Conservation (phyloP, 1,284 basidiomycete species). For the Apiotrichum siamense region DNA sequence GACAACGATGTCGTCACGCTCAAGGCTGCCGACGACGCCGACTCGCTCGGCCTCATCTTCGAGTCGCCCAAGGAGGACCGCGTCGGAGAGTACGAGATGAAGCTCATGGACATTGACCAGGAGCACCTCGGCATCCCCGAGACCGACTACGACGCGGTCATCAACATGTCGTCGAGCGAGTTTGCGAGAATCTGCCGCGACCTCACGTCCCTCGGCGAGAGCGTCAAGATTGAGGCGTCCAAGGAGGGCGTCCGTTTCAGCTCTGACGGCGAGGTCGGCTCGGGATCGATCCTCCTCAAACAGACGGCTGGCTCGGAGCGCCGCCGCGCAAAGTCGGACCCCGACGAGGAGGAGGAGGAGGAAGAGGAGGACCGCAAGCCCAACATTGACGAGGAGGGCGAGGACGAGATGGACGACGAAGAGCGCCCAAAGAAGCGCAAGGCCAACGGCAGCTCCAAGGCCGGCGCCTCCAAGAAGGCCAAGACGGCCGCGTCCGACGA, state of each 20-base stretch:
- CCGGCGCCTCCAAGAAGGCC: constrained; percentile 58
- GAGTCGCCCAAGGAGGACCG: constrained; percentile 88
- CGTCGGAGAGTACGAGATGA: constrained; percentile 97
- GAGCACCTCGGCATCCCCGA: constrained; percentile 97
- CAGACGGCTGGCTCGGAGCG: constrained; percentile 53
- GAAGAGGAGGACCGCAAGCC: constrained; percentile 50
- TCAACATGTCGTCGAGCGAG: constrained; percentile 80
- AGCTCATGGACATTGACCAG: constrained; percentile 98
- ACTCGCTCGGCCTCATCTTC: constrained; percentile 82
- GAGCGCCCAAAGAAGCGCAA: constrained; percentile 39
- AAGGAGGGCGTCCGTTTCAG: constrained; percentile 96
- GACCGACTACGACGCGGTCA: constrained; percentile 92
- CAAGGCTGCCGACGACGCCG: constrained; percentile 86
- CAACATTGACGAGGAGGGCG: constrained; percentile 50
- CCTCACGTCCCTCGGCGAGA: constrained; percentile 85
- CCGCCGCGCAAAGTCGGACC: constrained; percentile 51
- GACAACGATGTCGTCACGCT: constrained; percentile 92
- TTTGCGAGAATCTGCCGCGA: constrained; percentile 92
- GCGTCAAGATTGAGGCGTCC: constrained; percentile 88
- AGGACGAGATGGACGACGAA: constrained; percentile 46
- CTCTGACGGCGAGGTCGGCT: constrained; percentile 90
- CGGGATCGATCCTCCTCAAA: constrained; percentile 80
- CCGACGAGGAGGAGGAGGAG: constrained; percentile 53
- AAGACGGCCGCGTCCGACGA: constrained; percentile 51
- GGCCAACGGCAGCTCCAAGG: constrained; percentile 46